phyloP scores from a whole-genome alignment of 108 stramenopile species.

The Nitzschia sp. region DNA sequence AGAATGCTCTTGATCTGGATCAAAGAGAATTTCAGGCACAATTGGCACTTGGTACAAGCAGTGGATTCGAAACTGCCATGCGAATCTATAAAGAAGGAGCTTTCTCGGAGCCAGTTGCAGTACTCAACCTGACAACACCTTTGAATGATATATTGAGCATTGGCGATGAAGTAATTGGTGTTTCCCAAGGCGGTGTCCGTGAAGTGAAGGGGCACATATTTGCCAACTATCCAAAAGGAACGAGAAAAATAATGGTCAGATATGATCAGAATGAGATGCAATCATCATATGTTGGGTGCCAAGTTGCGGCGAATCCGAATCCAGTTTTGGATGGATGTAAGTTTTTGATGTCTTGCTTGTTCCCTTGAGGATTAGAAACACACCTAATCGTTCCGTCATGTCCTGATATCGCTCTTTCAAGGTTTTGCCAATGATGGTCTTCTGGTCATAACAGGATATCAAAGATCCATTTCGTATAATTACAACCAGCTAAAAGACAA shows the following conservation, averaged over 20 bases:
- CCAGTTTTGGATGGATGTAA: constrained; percentile 37
- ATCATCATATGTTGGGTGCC: constrained; percentile 51
- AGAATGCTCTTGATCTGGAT: constrained; percentile 60
- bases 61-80: constrained; percentile 36
- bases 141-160: constrained; percentile 20
- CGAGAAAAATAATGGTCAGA: constrained; percentile 36
- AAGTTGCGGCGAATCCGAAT: constrained; percentile 57
- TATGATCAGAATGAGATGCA: constrained; percentile 54
- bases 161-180: constrained; percentile 42
- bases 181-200: constrained; percentile 17
- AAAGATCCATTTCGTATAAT: constrained; percentile 22
- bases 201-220: constrained; percentile 43
- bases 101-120: constrained; percentile 60
- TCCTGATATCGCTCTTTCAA: neutral
- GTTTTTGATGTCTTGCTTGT: neutral
- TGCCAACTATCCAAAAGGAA: constrained; percentile 25
- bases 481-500: constrained; percentile 47
- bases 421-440: constrained; percentile 25
- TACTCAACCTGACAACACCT: constrained; percentile 26
- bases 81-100: constrained; percentile 63
- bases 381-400: too few relatives aligned
- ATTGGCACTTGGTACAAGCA: constrained; percentile 25
- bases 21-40: constrained; percentile 42
- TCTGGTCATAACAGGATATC: constrained; percentile 9
- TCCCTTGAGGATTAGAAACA: too few relatives aligned